These are phyloP conservation scores for Brassica rapa DNA, from an alignment of 345 rosid genomes.

Conservation along the genomic window DNA sequence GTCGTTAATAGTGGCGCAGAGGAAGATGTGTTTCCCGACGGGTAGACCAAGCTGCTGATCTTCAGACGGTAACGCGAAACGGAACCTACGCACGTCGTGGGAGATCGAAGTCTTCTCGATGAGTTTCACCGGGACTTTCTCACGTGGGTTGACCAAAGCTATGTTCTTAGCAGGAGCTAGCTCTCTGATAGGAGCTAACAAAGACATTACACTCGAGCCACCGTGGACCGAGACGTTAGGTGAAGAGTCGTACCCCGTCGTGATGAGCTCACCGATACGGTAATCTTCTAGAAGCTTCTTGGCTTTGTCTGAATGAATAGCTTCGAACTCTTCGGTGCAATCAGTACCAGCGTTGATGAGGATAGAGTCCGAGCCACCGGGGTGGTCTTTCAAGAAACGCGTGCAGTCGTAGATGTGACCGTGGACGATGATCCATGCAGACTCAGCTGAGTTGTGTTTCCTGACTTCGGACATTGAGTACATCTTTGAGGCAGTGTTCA, in stretches of 20 bases:
- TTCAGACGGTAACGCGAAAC: slow-evolving; percentile 69
- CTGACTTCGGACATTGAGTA: slow-evolving; percentile 67
- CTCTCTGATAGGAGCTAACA: slow-evolving; percentile 73
- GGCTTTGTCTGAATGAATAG: slow-evolving; percentile 91
- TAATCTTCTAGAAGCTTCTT: slow-evolving; percentile 76
- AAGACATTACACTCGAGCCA: slow-evolving; percentile 40
- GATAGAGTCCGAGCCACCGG: slow-evolving; percentile 86
- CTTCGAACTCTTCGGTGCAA: slow-evolving; percentile 95
- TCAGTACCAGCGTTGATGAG: slow-evolving; percentile 88
- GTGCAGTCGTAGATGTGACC: slow-evolving; percentile 95
- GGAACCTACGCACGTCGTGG: slow-evolving; percentile 64
- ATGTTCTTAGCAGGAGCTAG: slow-evolving; percentile 40
- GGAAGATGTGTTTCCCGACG: slow-evolving; percentile 79
- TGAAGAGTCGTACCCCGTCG: slow-evolving; percentile 68
- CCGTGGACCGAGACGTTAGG: slow-evolving; percentile 77
- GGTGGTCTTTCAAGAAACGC: slow-evolving; percentile 84
- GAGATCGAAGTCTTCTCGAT: slow-evolving; percentile 66
- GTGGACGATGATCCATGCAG: slow-evolving; percentile 91
- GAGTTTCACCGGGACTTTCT: slow-evolving; percentile 75
- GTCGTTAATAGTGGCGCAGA: slow-evolving; percentile 64
- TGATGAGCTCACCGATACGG: slow-evolving; percentile 73
- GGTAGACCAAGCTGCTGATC: slow-evolving; percentile 82
- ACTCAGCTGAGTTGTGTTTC: slow-evolving; percentile 69
- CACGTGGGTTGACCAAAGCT: slow-evolving; percentile 74
- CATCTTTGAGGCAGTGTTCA: slow-evolving; percentile 71